These are phyloP conservation scores for Daldinia sp. DNA, from an alignment of 2,329 filamentous ascomycete species.

Conservation along the genomic window DNA sequence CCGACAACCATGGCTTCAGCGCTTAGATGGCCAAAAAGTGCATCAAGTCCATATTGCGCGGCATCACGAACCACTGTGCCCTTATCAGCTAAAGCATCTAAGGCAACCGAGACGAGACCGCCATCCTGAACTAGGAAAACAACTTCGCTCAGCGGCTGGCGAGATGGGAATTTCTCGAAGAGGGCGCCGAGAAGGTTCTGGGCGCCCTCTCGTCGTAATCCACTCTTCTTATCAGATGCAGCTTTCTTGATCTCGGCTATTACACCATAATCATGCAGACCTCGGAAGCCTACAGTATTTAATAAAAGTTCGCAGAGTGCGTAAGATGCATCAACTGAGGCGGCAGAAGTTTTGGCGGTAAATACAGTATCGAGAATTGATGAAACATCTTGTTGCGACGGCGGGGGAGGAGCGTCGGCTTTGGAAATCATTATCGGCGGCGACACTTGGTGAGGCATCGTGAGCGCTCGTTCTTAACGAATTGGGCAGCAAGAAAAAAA, in stretches of 20 bases:
- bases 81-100: slow-evolving; percentile 93
- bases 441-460: slow-evolving; percentile 64
- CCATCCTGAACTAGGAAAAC: slow-evolving; percentile 86
- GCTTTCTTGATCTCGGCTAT: slow-evolving; percentile 74
- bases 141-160: slow-evolving; percentile 82
- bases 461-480: slow-evolving; percentile 25
- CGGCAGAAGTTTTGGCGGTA: slow-evolving; percentile 74
- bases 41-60: slow-evolving; percentile 93
- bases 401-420: slow-evolving; percentile 64
- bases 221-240: slow-evolving; percentile 93
- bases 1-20: slow-evolving; percentile 86
- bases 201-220: slow-evolving; percentile 84
- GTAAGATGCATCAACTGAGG: slow-evolving; percentile 74
- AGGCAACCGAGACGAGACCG: slow-evolving; percentile 75
- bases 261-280: slow-evolving; percentile 66
- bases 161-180: slow-evolving; percentile 87
- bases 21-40: slow-evolving; percentile 82
- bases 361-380: slow-evolving; percentile 76
- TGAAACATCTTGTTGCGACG: slow-evolving; percentile 74
- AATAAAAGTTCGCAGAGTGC: slow-evolving; percentile 70
- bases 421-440: slow-evolving; percentile 63
- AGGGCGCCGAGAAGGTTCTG: slow-evolving; percentile 96
- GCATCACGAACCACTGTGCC: slow-evolving; percentile 88
- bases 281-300: slow-evolving; percentile 65
- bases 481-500: slow-evolving; percentile 18